phyloP scores from a whole-genome alignment of 495 filamentous ascomycete species.

The Usnea hakonensis region DNA sequence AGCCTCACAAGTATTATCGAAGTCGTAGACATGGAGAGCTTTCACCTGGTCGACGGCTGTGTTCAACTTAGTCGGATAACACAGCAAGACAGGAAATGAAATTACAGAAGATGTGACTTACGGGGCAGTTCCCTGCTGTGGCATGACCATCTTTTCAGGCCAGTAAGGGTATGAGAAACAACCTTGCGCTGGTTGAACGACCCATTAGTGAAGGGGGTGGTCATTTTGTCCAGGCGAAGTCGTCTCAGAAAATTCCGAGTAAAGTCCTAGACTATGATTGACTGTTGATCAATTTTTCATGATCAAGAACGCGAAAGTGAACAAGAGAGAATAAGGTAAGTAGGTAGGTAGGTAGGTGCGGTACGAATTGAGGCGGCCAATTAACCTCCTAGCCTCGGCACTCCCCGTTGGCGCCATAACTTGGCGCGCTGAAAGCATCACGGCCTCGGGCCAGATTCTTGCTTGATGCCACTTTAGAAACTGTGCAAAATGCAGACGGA shows the following conservation, averaged over 20 bases:
- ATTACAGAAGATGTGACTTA: conserved; percentile 26
- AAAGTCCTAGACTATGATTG: background rate
- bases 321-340: too few species aligned
- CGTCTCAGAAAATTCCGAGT: background rate
- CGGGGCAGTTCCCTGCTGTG: conserved; percentile 61
- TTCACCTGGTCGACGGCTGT: conserved; percentile 60
- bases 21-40: conserved; percentile 91
- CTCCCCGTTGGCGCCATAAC: too few species aligned
- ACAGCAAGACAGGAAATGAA: conserved; percentile 16
- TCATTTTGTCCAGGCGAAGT: conserved; percentile 7
- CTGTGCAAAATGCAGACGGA: too few species aligned
- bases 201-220: conserved; percentile 15
- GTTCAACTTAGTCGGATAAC: conserved; percentile 14
- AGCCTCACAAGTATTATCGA: conserved; percentile 85
- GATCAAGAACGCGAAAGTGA: background rate
- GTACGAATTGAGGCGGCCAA: too few species aligned
- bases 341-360: too few species aligned
- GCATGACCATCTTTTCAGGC: conserved; percentile 74
- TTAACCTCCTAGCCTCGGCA: too few species aligned
- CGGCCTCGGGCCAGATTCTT: too few species aligned
- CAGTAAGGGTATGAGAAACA: conserved; percentile 55
- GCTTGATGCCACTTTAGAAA: too few species aligned
- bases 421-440: too few species aligned
- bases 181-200: conserved; percentile 16
- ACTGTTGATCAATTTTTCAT: background rate